phyloP scores from a whole-genome alignment of 208 protist species.

The Acanthamoeba sp. region DNA sequence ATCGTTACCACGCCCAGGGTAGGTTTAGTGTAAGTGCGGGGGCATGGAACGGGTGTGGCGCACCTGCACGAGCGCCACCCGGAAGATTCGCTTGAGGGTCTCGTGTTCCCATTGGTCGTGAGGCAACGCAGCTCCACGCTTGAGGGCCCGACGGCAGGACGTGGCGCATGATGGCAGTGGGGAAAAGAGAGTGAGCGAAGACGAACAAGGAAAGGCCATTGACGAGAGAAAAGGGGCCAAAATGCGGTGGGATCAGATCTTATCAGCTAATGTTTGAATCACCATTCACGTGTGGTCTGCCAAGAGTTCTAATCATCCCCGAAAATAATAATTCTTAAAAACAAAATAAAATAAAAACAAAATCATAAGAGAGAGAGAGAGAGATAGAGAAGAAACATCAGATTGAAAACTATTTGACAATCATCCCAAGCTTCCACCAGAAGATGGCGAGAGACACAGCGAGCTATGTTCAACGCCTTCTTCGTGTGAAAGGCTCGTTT shows the following conservation, averaged over 20 bases:
- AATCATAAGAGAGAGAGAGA: neutral
- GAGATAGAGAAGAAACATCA: conserved; percentile 62
- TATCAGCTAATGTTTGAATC: conserved; percentile 49
- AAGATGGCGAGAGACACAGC: neutral
- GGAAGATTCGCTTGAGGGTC: conserved; percentile 64
- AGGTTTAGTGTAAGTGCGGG: neutral
- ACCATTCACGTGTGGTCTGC: conserved; percentile 26
- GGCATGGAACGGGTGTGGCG: neutral
- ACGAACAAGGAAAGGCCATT: neutral
- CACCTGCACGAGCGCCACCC: neutral
- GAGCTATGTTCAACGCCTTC: neutral
- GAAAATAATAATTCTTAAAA: neutral
- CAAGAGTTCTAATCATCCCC: conserved; percentile 11
- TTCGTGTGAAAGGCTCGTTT: neutral
- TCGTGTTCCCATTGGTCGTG: conserved; percentile 72
- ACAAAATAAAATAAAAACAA: neutral
- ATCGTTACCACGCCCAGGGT: too few species aligned
- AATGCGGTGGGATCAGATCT: conserved; percentile 56
- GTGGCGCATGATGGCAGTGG: too few species aligned
- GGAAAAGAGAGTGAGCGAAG: neutral
- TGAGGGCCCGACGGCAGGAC: too few species aligned
- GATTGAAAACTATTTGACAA: conserved; percentile 62
- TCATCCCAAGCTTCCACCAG: neutral
- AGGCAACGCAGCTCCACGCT: neutral
- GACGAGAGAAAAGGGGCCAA: neutral